Base-by-base conservation (phyloP, 2,329 filamentous ascomycete species). In the Diaporthe destruens region DNA sequence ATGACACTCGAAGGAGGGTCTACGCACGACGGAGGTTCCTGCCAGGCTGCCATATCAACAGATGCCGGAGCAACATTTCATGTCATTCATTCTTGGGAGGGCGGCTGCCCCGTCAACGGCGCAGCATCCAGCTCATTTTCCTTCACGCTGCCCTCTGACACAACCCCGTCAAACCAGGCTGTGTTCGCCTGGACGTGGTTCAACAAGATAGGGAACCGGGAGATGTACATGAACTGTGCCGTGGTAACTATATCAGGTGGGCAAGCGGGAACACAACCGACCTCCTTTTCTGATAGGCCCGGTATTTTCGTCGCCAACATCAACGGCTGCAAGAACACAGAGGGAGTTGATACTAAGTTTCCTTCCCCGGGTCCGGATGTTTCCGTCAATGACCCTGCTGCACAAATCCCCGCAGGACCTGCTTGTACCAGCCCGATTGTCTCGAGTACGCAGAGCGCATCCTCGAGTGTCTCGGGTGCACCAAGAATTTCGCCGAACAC, bases 161-260 rank as follows among this genome's bases (percentile, higher is more conserved):
- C 86, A 0, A 86, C 87, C 0, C n/a, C 76, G 0, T 84, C 89
- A n/a, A 74, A 76, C 72, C 76, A 61, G 83, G 88, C 87, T 9
- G 78, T 92, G 1, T 82, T 92, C 16, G 87, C 86, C 1, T 92
- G 91, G 91, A 88, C 87, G 3, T 90, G 87, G 88, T 90, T 90
- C 80, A 91, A 91, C 80, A 85, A 86, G 73, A 76, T 89, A 34
- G 90, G 90, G 1, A 91, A 91, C 77, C 84, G 90, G 23, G 90
- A 92, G 78, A 91, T 92, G 86, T 93, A 93, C 82, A 91, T 91
- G 88, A 91, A 92, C 80, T 93, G 90, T 76, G 90, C 90, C 0
- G 85, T 86, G 8, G 85, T 92, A 34, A 85, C 84, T n/a, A 87
- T 91, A 57, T 71, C 69, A n/a, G 61, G 47, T 34, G 49, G 36